Evolutionary conservation across 2,329 filamentous ascomycete species (phyloP), one percentile per base, ranked within the genome.

Genomic region (Ophiocordyceps unilateralis): DNA sequence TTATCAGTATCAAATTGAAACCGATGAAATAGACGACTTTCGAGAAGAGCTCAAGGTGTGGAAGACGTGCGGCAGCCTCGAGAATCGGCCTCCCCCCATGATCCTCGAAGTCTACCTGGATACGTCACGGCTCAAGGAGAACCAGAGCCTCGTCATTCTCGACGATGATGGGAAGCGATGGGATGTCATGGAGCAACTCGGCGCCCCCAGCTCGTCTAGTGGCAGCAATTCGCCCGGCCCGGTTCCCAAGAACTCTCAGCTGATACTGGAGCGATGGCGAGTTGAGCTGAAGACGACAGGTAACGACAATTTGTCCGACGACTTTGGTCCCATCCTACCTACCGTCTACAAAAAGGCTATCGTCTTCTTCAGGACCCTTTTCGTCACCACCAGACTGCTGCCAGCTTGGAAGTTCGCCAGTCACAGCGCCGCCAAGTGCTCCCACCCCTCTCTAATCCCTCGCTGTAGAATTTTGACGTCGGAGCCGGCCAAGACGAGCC

Each of bases 271-370:
- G 64, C 75, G 89, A 51, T 98, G 91, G 91, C 81, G 72, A 45
- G 74, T 98, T 49, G 81, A 91, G 56, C 69, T 96, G 44, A 83
- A 83, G 55, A 50, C 55, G 30, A 55, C 52, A 8, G 20, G 14
- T 11, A n/a, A 42, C 41, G 47, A 74, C 76, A 68, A 45, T 57
- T 67, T 57, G 57, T 70, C 49, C 15, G 68, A 74, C 40, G 75
- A 74, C 56, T 84, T 79, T 56, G 74, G 72, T 8, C 67, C 67
- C 11, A 68, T 66, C 26, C 66, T 96, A 42, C 87, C 91, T 14
- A 89, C 85, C 42, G 79, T 94, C 45, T 98, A 98, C 70, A 98
- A 98, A 65, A 91, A 93, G 64, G 86, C 84, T 53, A 93, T 98
- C 49, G 83, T 96, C 50, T 78, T 95, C 52, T 95, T 96, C 62